A percentile compares a stretch with the other conserved stretches of the same genome.
These are phyloP conservation scores for Pleurotus tuoliensis DNA, from an alignment of 768 basidiomycete genomes.

Conservation along the genomic window DNA sequence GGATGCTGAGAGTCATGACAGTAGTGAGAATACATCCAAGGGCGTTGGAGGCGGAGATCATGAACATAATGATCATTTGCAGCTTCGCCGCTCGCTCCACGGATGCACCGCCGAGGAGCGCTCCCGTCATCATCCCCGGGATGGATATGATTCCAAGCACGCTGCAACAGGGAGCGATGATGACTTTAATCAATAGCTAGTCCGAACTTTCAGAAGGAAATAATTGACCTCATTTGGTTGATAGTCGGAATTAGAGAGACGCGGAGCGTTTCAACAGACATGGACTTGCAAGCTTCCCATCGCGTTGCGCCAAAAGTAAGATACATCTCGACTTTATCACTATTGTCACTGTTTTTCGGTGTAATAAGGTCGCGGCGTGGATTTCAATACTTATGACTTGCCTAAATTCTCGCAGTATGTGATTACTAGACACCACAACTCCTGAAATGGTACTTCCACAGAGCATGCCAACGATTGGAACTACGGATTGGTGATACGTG, in stretches of 20 bases:
- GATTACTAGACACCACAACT: constrained; percentile 65
- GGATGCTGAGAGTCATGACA: constrained; percentile 52
- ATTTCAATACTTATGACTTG: constrained; percentile 25
- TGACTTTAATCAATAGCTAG: too few species aligned
- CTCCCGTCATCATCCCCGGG: constrained; percentile 91
- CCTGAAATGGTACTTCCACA: constrained; percentile 77
- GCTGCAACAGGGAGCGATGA: constrained; percentile 26
- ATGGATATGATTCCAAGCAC: constrained; percentile 75
- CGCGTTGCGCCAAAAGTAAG: constrained; percentile 84
- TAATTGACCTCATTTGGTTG: constrained; percentile 75
- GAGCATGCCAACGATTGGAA: constrained; percentile 84
- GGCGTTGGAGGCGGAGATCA: constrained; percentile 78
- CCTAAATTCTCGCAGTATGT: constrained; percentile 72
- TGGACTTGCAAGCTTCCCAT: constrained; percentile 77
- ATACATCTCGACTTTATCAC: constrained; percentile 82
- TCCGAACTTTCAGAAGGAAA: neutral
- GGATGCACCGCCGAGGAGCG: constrained; percentile 81
- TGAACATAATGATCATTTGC: constrained; percentile 95
- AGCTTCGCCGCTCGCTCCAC: constrained; percentile 83
- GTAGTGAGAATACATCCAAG: constrained; percentile 68
- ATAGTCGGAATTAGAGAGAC: constrained; percentile 78
- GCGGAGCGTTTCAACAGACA: constrained; percentile 72
- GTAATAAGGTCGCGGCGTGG: neutral
- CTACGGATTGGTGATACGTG: constrained; percentile 28
- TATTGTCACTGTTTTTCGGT: constrained; percentile 58